phyloP scores from a whole-genome alignment of 495 filamentous ascomycete species.

The Trichodelitschia bisporula region DNA sequence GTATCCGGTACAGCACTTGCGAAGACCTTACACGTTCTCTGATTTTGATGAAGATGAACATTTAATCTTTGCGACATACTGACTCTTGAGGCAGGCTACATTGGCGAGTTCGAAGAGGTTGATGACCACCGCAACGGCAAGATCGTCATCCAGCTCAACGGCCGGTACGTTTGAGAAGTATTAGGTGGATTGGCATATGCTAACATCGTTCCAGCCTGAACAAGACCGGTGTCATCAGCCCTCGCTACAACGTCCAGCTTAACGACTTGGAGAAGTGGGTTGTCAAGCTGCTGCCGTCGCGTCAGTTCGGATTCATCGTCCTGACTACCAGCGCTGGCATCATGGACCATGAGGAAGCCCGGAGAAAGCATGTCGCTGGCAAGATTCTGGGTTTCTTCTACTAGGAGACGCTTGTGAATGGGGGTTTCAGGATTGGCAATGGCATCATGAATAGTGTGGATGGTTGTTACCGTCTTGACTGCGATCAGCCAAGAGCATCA shows the following conservation, averaged over 20 bases:
- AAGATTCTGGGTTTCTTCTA: conserved; percentile 97
- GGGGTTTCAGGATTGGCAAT: too few relatives aligned
- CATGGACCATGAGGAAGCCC: conserved; percentile 99
- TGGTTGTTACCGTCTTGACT: too few relatives aligned
- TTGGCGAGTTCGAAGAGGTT: conserved; percentile 98
- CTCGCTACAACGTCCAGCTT: conserved; percentile 96
- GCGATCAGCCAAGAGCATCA: too few relatives aligned
- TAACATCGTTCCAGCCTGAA: conserved; percentile 36
- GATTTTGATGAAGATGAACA: conserved; percentile 50
- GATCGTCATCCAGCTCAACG: conserved; percentile 89
- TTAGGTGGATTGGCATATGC: background rate
- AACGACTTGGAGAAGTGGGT: conserved; percentile 95
- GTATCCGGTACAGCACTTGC: conserved; percentile 76
- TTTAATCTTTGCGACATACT: conserved; percentile 86
- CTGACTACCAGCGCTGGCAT: conserved; percentile 96
- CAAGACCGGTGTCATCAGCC: conserved; percentile 97
- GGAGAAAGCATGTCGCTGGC: conserved; percentile 89
- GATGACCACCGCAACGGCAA: conserved; percentile 98
- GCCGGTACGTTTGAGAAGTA: conserved; percentile 22
- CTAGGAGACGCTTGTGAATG: too few relatives aligned
- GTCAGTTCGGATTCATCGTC: conserved; percentile 99
- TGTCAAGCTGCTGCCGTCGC: conserved; percentile 87
- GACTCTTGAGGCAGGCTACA: conserved; percentile 54
- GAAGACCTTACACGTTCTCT: conserved; percentile 92
- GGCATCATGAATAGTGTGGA: too few relatives aligned